These are phyloP conservation scores for Dactylella cylindrospora DNA, from an alignment of 2,329 filamentous ascomycete genomes.

Conservation along the genomic window DNA sequence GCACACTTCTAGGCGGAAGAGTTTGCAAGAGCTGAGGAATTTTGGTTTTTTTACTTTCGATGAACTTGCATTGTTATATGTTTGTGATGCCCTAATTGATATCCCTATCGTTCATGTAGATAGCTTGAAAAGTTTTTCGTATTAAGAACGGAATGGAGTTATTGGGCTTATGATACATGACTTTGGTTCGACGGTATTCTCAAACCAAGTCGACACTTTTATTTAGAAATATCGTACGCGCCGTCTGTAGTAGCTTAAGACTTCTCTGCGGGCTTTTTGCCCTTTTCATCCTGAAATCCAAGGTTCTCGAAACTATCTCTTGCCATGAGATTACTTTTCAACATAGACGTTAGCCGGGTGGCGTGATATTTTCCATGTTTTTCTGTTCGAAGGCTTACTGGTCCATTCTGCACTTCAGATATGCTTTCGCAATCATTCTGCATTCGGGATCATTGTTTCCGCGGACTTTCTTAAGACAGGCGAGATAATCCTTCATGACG, in stretches of 20 bases:
- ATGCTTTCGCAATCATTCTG: conserved; percentile 80
- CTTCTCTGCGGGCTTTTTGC: background rate
- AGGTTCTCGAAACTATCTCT: conserved; percentile 93
- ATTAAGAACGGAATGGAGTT: conserved; percentile 15
- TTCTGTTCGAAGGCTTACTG: conserved; percentile 61
- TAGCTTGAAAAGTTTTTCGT: conserved; percentile 2
- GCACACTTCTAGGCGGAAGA: too few relatives aligned
- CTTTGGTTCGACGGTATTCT: background rate
- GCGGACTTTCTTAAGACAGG: conserved; percentile 78
- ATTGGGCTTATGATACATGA: conserved; percentile 5
- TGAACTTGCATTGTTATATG: too few relatives aligned
- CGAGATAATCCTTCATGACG: conserved; percentile 80
- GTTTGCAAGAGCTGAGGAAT: too few relatives aligned
- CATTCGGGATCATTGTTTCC: conserved; percentile 87
- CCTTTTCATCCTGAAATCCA: conserved; percentile 65
- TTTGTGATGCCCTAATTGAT: too few relatives aligned
- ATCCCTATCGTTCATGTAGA: background rate
- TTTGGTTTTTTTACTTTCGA: too few relatives aligned
- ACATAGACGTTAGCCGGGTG: background rate
- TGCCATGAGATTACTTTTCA: conserved; percentile 83
- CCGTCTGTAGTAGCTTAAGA: too few relatives aligned
- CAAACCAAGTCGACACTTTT: background rate
- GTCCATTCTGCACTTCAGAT: conserved; percentile 92
- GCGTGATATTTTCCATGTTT: background rate
- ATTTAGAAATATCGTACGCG: too few relatives aligned